These are phyloP conservation scores for Cladorrhinum samala DNA, from an alignment of 495 filamentous ascomycete species.

Conservation along the genomic window DNA sequence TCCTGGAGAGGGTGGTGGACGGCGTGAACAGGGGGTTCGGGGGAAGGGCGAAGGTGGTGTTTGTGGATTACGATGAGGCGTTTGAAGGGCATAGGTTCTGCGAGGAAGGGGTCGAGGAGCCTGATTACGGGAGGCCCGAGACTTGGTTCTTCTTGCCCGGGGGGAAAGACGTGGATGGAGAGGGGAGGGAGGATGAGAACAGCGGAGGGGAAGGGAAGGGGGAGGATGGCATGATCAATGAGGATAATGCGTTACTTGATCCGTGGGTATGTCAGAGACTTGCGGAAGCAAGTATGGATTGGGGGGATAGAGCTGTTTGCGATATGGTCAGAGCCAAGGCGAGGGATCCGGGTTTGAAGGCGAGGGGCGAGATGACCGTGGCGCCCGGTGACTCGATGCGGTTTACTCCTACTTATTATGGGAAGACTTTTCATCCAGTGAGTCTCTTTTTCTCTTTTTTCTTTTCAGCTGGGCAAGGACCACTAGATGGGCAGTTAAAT, in stretches of 20 bases:
- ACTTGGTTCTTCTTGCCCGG: slow-evolving; percentile 46
- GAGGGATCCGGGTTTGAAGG: slow-evolving; percentile 23
- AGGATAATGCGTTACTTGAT: slow-evolving; percentile 22
- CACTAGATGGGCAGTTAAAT: background rate
- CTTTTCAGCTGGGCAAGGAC: background rate
- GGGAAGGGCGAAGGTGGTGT: slow-evolving; percentile 28
- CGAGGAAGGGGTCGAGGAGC: slow-evolving; percentile 38
- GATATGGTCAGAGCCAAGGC: slow-evolving; percentile 35
- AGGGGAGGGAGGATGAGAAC: slow-evolving; percentile 3
- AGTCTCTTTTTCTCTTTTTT: slow-evolving; percentile 5
- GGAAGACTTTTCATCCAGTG: slow-evolving; percentile 41
- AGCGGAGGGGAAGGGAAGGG: slow-evolving; percentile 7
- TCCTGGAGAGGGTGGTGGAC: slow-evolving; percentile 23
- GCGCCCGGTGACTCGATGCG: slow-evolving; percentile 30
- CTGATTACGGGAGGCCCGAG: slow-evolving; percentile 31
- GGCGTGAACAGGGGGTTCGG: slow-evolving; percentile 25
- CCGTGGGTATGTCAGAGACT: slow-evolving; percentile 24
- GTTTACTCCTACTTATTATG: slow-evolving; percentile 41
- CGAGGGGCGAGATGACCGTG: slow-evolving; percentile 14
- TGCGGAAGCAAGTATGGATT: slow-evolving; percentile 27
- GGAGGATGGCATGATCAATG: background rate
- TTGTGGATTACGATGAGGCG: slow-evolving; percentile 36
- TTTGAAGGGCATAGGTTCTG: slow-evolving; percentile 46
- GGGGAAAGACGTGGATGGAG: slow-evolving; percentile 28
- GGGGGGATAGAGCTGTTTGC: slow-evolving; percentile 35